Percentiles rank a stretch among this genome's conserved stretches.
Evolutionary conservation across 2,329 filamentous ascomycete genomes (phyloP).

Genomic region (Ceratocystis colombiana): DNA sequence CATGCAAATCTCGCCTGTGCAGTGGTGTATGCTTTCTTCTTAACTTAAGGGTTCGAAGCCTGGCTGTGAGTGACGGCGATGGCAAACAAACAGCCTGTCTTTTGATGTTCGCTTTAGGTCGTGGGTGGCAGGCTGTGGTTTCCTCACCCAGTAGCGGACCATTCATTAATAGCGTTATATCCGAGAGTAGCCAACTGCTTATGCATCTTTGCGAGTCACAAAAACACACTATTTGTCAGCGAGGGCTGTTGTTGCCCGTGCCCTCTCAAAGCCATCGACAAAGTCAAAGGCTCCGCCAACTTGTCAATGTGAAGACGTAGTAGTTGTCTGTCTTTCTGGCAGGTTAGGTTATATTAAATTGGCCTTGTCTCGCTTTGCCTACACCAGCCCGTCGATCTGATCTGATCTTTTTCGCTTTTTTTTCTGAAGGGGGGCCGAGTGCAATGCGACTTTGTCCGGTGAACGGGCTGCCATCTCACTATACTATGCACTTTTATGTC

Average conservation of each 20-base stretch:
- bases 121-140: background rate
- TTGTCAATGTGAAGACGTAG: no score
- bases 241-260: background rate
- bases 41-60: background rate
- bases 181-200: background rate
- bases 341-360: background rate
- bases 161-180: background rate
- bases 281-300: background rate
- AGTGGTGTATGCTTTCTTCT: background rate
- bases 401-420: background rate
- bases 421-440: background rate
- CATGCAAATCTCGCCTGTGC: background rate
- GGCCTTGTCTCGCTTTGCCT: background rate
- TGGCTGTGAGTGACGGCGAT: no score
- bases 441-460: background rate
- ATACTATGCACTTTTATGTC: background rate
- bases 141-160: background rate
- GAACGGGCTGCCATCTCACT: background rate
- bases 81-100: no score
- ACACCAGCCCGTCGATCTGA: slow-evolving; percentile 1
- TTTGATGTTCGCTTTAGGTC: background rate
- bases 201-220: background rate
- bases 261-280: background rate
- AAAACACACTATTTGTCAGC: background rate
- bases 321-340: background rate